A percentile compares a stretch with the other conserved stretches of the same genome.
Conservation (phyloP, 805 yeast genomes). For the Pichia scutulata region DNA sequence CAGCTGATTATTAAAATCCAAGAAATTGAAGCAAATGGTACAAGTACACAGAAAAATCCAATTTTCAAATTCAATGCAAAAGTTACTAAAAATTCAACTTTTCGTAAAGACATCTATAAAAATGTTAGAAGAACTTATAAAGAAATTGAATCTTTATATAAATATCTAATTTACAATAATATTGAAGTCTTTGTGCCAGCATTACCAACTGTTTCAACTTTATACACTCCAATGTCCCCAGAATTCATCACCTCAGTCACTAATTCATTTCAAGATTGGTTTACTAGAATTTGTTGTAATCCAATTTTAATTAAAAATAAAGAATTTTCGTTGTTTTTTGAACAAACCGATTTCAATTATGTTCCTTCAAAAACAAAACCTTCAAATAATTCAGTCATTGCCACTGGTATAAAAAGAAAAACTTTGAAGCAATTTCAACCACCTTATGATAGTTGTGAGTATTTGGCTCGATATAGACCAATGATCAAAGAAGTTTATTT, state of each 20-base stretch:
- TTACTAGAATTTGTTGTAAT: conserved; percentile 60
- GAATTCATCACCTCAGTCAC: conserved; percentile 62
- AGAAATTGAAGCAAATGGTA: conserved; percentile 61
- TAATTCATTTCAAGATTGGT: conserved; percentile 74
- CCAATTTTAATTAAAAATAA: conserved; percentile 83
- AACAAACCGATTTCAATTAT: conserved; percentile 32
- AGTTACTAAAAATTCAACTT: conserved; percentile 57
- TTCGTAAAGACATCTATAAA: conserved; percentile 59
- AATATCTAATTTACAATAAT: conserved; percentile 70
- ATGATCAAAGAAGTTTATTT: conserved; percentile 69
- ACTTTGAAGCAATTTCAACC: conserved; percentile 88
- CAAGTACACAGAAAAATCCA: conserved; percentile 61
- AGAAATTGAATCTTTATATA: conserved; percentile 70
- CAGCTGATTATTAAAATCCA: conserved; percentile 48
- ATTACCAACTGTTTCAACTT: conserved; percentile 64
- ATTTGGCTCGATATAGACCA: conserved; percentile 81
- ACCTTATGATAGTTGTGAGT: conserved; percentile 81
- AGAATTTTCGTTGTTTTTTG: conserved; percentile 69
- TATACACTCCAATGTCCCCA: conserved; percentile 77
- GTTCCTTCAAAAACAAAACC: conserved; percentile 34
- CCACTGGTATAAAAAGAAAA: conserved; percentile 81
- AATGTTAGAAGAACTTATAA: conserved; percentile 74
- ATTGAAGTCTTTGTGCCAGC: conserved; percentile 93
- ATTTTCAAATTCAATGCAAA: conserved; percentile 63
- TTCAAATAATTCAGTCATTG: conserved; percentile 39